A percentile compares a stretch with the other conserved stretches of the same genome.
Evolutionary conservation across 208 protist species (phyloP).

Genomic region (Crithidia brevicula): DNA sequence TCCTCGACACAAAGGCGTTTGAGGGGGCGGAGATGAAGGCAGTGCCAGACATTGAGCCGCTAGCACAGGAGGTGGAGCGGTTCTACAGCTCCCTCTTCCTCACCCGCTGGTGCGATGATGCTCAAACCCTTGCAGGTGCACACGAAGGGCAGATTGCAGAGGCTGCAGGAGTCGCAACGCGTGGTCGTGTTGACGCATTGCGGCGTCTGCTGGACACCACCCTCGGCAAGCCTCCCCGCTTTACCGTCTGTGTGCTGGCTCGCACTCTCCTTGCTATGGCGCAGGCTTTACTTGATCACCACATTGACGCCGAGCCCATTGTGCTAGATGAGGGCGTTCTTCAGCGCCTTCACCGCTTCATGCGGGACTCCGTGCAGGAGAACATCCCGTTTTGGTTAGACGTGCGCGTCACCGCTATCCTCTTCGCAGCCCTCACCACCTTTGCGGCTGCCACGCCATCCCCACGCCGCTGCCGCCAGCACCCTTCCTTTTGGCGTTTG

Average conservation of each 20-base stretch:
- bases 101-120: conserved; percentile 4
- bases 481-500: conserved; percentile 58
- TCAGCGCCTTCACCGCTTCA: conserved; percentile 38
- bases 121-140: neutral
- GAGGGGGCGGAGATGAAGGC: conserved; percentile 64
- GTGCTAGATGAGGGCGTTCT: conserved; percentile 36
- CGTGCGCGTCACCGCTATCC: conserved; percentile 70
- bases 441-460: conserved; percentile 56
- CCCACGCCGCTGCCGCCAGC: conserved; percentile 17
- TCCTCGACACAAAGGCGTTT: conserved; percentile 71
- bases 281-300: conserved; percentile 26
- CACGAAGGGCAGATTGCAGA: no score
- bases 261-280: conserved; percentile 62
- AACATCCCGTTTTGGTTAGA: conserved; percentile 88
- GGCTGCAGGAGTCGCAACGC: conserved; percentile 1
- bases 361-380: conserved; percentile 75
- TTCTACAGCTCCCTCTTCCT: conserved; percentile 75
- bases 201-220: conserved; percentile 34
- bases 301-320: conserved; percentile 31
- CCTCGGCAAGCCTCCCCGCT: conserved; percentile 48
- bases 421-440: conserved; percentile 67
- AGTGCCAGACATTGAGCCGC: conserved; percentile 44
- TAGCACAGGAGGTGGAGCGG: conserved; percentile 67
- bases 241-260: conserved; percentile 59
- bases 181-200: conserved; percentile 54